These are phyloP conservation scores for Lentinula detonsa DNA, from an alignment of 768 basidiomycete genomes.

Conservation along the genomic window DNA sequence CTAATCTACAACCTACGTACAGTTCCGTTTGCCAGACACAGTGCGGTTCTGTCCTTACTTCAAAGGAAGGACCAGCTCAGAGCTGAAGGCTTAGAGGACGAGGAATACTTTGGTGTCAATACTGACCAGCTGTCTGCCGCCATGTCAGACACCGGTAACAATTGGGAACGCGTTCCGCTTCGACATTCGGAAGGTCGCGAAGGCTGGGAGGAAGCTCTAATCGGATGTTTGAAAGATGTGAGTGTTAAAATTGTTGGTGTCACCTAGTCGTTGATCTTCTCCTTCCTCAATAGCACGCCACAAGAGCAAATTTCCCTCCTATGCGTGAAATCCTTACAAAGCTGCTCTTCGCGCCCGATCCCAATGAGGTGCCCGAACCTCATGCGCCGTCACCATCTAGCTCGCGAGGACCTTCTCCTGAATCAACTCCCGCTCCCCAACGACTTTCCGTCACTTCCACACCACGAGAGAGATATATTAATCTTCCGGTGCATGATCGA, in stretches of 20 bases:
- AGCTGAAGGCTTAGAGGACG: slow-evolving; percentile 34
- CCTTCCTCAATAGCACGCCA: slow-evolving; percentile 60
- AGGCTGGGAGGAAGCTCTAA: slow-evolving; percentile 89
- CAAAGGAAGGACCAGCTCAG: slow-evolving; percentile 35
- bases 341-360: slow-evolving; percentile 66
- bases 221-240: slow-evolving; percentile 88
- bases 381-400: slow-evolving; percentile 41
- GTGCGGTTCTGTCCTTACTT: slow-evolving; percentile 64
- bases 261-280: slow-evolving; percentile 3
- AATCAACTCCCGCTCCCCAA: slow-evolving; percentile 22
- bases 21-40: slow-evolving; percentile 69
- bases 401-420: slow-evolving; percentile 41
- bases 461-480: slow-evolving; percentile 67
- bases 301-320: slow-evolving; percentile 61
- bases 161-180: slow-evolving; percentile 78
- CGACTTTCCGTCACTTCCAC: slow-evolving; percentile 35
- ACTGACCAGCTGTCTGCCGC: slow-evolving; percentile 59
- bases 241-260: slow-evolving; percentile 24
- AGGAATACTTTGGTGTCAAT: slow-evolving; percentile 45
- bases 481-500: slow-evolving; percentile 71
- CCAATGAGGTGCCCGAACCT: slow-evolving; percentile 12
- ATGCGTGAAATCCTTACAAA: slow-evolving; percentile 66
- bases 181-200: slow-evolving; percentile 68
- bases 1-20: slow-evolving; percentile 90
- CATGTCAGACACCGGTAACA: slow-evolving; percentile 79